Evolutionary conservation across 345 rosid species (phyloP).

Genomic region (Syzygium grande): DNA sequence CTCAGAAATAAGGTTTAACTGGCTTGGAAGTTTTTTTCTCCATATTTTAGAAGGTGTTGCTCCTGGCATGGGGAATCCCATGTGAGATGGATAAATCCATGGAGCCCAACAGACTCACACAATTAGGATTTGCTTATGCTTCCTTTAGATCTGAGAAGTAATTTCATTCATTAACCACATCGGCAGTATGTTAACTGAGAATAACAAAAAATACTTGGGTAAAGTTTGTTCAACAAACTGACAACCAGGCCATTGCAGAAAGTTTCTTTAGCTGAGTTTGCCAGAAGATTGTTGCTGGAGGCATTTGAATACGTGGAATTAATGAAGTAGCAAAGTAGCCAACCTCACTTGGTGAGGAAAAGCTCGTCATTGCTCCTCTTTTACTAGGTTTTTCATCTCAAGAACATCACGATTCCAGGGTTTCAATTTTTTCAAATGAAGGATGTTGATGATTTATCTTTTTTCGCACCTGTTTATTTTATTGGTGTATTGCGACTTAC

Average conservation of each 20-base stretch:
- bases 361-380: neutral
- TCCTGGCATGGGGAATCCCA: neutral
- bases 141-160: neutral
- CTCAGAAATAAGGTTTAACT: neutral
- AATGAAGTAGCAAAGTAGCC: neutral
- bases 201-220: neutral
- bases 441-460: neutral
- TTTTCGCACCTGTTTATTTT: neutral
- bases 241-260: neutral
- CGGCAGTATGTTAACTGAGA: neutral
- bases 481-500: neutral
- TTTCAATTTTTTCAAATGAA: neutral
- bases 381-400: neutral
- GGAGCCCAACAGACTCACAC: neutral
- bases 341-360: neutral
- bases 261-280: neutral
- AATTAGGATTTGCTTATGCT: neutral
- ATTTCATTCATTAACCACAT: neutral
- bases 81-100: neutral
- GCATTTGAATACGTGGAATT: neutral
- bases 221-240: neutral
- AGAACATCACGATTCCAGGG: neutral
- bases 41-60: neutral
- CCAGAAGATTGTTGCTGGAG: neutral
- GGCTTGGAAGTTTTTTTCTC: neutral